Evolutionary conservation across 805 yeast species (phyloP), one percentile per base, ranked within the genome.

Genomic region (Wickerhamomyces strasburgensis): DNA sequence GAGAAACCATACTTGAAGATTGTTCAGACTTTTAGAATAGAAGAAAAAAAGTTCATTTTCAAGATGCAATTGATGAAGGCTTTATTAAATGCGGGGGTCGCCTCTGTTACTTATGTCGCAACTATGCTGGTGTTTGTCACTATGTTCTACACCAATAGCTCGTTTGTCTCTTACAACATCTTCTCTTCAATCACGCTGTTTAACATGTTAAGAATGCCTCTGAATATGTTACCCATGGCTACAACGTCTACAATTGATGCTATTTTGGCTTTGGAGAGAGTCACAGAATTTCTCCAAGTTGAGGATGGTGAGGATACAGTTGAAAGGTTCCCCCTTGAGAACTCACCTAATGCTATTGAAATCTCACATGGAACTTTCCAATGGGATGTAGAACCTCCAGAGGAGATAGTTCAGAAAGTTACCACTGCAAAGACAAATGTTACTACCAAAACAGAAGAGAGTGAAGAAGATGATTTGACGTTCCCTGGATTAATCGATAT

Each of bases 161-260:
- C 25, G 25, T 57, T 67, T 35, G 63, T 66, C 43, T 77, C 93
- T 2, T 84, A 87, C 7, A 64, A 70, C 19, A 71, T 84, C 16
- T 84, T 84, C 53, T 73, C 93, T 2, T 78, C 93, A 3, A 62
- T 84, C 29, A 70, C 89, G 0, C 62, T 83, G 37, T 84, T 83
- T 66, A 80, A 78, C 48, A 64, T 73, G 34, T 66, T 82, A 42
- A 61, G 84, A 10, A 62, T 67, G 49, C 83, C 80, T 40, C 67
- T 81, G 34, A 68, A 81, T 44, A 60, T 84, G 61, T 58, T 83
- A 31, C 94, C 94, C 3, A 50, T 81, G 48, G 78, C 86, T 1
- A 58, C 80, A 44, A 68, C 79, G 29, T 65, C 83, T 19, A 70
- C 77, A 4, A 65, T 75, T 10, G 90, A 82, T 60, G 86, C 84